Evolutionary conservation across 305 asterid species (phyloP).

Genomic region (Fraxinus greggii): DNA sequence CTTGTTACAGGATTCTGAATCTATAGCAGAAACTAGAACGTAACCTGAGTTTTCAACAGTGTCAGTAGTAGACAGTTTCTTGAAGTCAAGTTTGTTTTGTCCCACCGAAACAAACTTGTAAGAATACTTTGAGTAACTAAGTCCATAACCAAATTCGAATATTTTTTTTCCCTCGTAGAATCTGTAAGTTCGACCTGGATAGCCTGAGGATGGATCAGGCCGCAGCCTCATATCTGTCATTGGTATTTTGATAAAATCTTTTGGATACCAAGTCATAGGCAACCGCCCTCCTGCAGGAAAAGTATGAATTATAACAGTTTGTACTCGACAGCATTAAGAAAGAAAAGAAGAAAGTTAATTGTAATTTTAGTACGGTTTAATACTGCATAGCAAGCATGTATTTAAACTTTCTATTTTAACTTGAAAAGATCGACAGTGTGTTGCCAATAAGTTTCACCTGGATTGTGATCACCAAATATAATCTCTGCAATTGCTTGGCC

Average conservation of each 20-base stretch:
- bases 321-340: neutral
- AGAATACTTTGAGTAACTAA: conserved; percentile 61
- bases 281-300: conserved; percentile 46
- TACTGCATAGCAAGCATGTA: neutral
- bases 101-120: conserved; percentile 41
- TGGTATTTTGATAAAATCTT: conserved; percentile 42
- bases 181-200: conserved; percentile 66
- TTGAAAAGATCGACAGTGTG: neutral
- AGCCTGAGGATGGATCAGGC: conserved; percentile 45
- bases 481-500: conserved; percentile 64
- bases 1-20: conserved; percentile 39
- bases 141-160: conserved; percentile 66
- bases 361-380: neutral
- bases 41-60: conserved; percentile 8
- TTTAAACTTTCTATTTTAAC: neutral
- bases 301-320: neutral
- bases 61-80: conserved; percentile 9
- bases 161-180: conserved; percentile 60
- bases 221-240: conserved; percentile 61
- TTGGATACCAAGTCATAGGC: conserved; percentile 63
- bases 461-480: conserved; percentile 70
- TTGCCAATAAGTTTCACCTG: conserved; percentile 34
- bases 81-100: conserved; percentile 35
- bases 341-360: neutral
- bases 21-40: conserved; percentile 40